Conservation (phyloP, 2,329 filamentous ascomycete genomes). For the Waltergamsia citrina region DNA sequence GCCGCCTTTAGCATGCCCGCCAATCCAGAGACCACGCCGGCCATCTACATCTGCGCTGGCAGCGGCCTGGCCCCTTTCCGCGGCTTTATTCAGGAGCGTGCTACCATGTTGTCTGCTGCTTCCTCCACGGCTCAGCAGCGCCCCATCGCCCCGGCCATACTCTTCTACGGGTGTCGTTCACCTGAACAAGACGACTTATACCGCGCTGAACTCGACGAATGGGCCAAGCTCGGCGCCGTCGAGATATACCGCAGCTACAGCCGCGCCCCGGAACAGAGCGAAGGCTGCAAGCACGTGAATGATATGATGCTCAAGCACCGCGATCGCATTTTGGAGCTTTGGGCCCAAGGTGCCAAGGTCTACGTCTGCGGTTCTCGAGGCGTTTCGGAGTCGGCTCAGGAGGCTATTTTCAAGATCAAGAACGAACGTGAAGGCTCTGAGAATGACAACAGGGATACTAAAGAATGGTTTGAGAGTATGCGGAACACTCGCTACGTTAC, state of each 20-base stretch:
- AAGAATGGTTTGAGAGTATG: conserved; percentile 33
- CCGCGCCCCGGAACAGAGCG: conserved; percentile 20
- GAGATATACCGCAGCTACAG: conserved; percentile 45
- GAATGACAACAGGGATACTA: conserved; percentile 25
- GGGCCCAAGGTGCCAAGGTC: conserved; percentile 33
- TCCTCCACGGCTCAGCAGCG: conserved; percentile 30
- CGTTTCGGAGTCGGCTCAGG: conserved; percentile 30
- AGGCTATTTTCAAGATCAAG: conserved; percentile 12
- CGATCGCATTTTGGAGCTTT: conserved; percentile 19
- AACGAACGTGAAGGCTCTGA: conserved; percentile 17
- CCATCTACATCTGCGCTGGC: conserved; percentile 37
- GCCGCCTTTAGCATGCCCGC: conserved; percentile 33
- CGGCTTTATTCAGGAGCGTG: conserved; percentile 49
- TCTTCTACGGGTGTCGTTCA: conserved; percentile 40
- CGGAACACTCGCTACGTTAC: conserved; percentile 43
- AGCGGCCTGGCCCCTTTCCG: conserved; percentile 49
- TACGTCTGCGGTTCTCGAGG: conserved; percentile 51
- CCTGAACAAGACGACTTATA: conserved; percentile 35
- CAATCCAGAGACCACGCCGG: conserved; percentile 27
- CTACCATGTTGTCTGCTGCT: too few species aligned
- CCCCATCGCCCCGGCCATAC: conserved; percentile 41
- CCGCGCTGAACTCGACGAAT: conserved; percentile 28
- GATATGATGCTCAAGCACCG: conserved; percentile 20
- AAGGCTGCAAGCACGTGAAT: conserved; percentile 30
- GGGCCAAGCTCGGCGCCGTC: conserved; percentile 38